Evolutionary conservation across 2,329 filamentous ascomycete species (phyloP).

Genomic region (Cladosporium sp.): DNA sequence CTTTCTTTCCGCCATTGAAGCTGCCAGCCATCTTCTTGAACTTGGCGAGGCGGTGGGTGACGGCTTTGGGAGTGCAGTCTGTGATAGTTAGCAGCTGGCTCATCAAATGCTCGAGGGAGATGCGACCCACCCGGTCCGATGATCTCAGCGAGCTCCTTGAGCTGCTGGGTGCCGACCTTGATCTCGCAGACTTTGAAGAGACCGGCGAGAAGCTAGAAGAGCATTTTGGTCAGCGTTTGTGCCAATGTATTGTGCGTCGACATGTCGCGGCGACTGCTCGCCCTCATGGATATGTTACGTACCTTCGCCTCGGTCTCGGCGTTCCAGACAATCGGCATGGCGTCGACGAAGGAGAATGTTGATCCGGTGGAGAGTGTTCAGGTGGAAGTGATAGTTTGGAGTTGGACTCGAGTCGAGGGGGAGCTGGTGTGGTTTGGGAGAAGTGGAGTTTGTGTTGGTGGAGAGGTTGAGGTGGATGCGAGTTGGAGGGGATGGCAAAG

Average conservation of each 20-base stretch:
- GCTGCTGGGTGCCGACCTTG: constrained; percentile 30
- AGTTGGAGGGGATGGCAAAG: neutral
- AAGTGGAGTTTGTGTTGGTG: neutral
- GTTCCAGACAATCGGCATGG: constrained; percentile 39
- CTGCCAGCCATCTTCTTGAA: constrained; percentile 26
- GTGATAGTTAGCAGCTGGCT: neutral
- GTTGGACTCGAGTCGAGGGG: neutral
- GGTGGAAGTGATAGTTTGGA: neutral
- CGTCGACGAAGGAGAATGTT: constrained; percentile 16
- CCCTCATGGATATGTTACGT: neutral
- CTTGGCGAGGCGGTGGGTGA: constrained; percentile 35
- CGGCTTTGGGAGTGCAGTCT: constrained; percentile 39
- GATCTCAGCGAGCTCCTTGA: constrained; percentile 30
- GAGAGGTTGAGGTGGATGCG: neutral
- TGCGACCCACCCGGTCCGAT: constrained; percentile 33
- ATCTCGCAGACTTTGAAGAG: constrained; percentile 36
- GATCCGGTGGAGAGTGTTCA: neutral
- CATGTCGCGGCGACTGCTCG: neutral
- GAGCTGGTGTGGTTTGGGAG: neutral
- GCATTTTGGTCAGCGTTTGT: constrained; percentile 19
- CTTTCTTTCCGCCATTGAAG: constrained; percentile 19
- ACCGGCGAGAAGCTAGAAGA: constrained; percentile 30
- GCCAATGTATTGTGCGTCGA: neutral
- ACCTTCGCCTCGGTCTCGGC: constrained; percentile 34
- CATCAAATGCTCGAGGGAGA: neutral